A percentile compares a stretch with the other conserved stretches of the same genome.
These are phyloP conservation scores for Cetradonia linearis DNA, from an alignment of 495 filamentous ascomycete genomes.

Conservation along the genomic window DNA sequence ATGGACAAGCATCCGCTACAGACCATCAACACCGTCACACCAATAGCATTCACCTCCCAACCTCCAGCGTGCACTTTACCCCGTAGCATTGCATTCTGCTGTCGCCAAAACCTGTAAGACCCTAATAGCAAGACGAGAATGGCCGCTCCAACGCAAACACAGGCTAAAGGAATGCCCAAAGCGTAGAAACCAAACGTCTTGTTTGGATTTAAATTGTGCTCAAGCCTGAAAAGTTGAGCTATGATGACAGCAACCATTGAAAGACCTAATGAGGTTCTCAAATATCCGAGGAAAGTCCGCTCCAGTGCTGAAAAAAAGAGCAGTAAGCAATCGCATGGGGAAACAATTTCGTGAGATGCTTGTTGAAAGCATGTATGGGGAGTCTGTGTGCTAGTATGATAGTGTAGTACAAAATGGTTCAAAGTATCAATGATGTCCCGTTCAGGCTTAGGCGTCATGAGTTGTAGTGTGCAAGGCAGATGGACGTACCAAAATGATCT, in stretches of 20 bases:
- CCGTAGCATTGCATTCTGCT: constrained; percentile 54
- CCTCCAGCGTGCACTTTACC: constrained; percentile 59
- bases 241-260: constrained; percentile 56
- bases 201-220: constrained; percentile 37
- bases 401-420: not conserved
- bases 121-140: constrained; percentile 49
- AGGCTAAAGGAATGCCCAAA: constrained; percentile 56
- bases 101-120: constrained; percentile 55
- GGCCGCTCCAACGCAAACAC: constrained; percentile 47
- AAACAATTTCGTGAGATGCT: not conserved
- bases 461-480: not conserved
- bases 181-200: constrained; percentile 46
- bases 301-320: constrained; percentile 53
- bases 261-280: constrained; percentile 60
- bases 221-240: constrained; percentile 61
- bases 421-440: not conserved
- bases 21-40: constrained; percentile 39
- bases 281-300: constrained; percentile 68
- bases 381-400: not conserved
- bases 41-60: constrained; percentile 54
- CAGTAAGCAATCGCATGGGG: constrained; percentile 4
- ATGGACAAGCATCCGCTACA: constrained; percentile 24
- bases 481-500: constrained; percentile 25
- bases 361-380: constrained; percentile 5
- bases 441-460: not conserved